Evolutionary conservation across 345 rosid genomes (phyloP).

Genomic region (Noccaea bulbosa): DNA sequence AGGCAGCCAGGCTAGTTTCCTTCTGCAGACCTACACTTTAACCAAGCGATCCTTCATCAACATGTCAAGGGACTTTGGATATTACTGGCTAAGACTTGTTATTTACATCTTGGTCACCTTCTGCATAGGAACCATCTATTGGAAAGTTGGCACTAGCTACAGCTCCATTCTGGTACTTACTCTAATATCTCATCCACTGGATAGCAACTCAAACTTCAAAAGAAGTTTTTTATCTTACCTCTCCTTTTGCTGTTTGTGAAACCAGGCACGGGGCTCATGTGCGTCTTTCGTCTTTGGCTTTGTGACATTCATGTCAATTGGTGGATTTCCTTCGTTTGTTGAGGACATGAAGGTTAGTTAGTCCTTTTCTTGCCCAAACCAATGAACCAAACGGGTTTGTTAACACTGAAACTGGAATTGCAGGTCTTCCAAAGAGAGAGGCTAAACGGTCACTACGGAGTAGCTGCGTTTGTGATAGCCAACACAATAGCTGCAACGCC

Average conservation of each 20-base stretch:
- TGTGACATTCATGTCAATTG: slow-evolving; percentile 95
- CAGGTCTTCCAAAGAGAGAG: slow-evolving; percentile 98
- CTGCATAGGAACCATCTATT: slow-evolving; percentile 92
- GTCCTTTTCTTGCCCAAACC: slow-evolving; percentile 2
- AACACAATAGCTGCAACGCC: slow-evolving; percentile 90
- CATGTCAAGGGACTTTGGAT: slow-evolving; percentile 97
- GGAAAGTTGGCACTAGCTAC: slow-evolving; percentile 84
- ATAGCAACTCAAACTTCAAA: no score
- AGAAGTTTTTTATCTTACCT: slow-evolving; percentile 25
- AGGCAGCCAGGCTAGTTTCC: slow-evolving; percentile 96
- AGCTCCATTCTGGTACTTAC: slow-evolving; percentile 75
- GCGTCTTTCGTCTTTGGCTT: slow-evolving; percentile 94
- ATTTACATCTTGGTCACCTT: slow-evolving; percentile 78
- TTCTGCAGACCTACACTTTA: slow-evolving; percentile 74
- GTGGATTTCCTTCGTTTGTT: slow-evolving; percentile 93
- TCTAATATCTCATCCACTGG: no score
- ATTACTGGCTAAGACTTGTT: slow-evolving; percentile 93
- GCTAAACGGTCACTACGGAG: slow-evolving; percentile 94
- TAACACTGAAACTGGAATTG: slow-evolving; percentile 13
- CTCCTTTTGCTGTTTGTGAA: slow-evolving; percentile 21
- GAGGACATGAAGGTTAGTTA: slow-evolving; percentile 90
- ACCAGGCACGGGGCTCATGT: slow-evolving; percentile 91
- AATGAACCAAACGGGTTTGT: slow-evolving; percentile 17
- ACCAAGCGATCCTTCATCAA: slow-evolving; percentile 88
- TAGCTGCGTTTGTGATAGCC: slow-evolving; percentile 76